Conservation (phyloP, 768 basidiomycete species). For the Lactarius pseudohatsudake region DNA sequence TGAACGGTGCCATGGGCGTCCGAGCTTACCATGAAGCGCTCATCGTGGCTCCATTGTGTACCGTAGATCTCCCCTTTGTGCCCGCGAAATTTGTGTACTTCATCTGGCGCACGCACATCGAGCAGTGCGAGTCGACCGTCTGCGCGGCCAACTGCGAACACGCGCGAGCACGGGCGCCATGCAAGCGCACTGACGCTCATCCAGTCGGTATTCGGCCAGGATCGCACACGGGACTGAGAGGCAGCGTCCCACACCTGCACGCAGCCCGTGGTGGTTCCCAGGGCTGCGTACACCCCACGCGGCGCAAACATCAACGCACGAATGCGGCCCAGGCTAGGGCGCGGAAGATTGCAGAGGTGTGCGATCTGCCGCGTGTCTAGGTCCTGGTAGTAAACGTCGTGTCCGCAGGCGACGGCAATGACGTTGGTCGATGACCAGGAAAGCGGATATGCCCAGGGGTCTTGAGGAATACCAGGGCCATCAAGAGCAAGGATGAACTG, state of each 20-base stretch:
- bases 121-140: constrained; percentile 42
- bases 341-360: constrained; percentile 46
- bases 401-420: constrained; percentile 62
- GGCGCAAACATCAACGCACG: constrained; percentile 54
- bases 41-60: constrained; percentile 44
- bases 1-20: constrained; percentile 44
- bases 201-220: constrained; percentile 40
- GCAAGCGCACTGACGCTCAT: constrained; percentile 43
- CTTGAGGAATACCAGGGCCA: constrained; percentile 57
- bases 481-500: constrained; percentile 63
- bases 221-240: constrained; percentile 32
- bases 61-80: constrained; percentile 40
- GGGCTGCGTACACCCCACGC: constrained; percentile 46
- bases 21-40: constrained; percentile 42
- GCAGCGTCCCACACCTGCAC: constrained; percentile 57
- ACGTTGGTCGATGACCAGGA: constrained; percentile 59
- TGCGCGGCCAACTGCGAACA: constrained; percentile 42
- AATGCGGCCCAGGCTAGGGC: constrained; percentile 39
- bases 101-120: constrained; percentile 38
- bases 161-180: constrained; percentile 37
- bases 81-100: constrained; percentile 35
- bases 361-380: constrained; percentile 54
- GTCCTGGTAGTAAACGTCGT: constrained; percentile 62
- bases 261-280: constrained; percentile 51
- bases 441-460: constrained; percentile 57